phyloP scores from a whole-genome alignment of 192 early-diverging fungal genomes.

The Backusella macrospora region DNA sequence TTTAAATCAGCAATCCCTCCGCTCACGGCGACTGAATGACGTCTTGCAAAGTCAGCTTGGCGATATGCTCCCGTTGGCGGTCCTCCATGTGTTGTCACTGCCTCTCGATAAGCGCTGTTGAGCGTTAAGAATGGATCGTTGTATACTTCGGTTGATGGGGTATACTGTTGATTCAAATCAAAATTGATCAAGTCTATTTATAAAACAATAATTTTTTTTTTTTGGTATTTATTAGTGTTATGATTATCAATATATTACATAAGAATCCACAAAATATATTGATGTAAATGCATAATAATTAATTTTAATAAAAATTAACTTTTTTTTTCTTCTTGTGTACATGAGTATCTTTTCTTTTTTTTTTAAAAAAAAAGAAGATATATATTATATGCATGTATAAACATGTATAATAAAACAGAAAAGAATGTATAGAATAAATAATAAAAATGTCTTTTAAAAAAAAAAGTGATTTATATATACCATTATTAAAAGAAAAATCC shows the following conservation, averaged over 20 bases:
- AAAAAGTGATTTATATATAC: not conserved
- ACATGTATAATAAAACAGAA: no score
- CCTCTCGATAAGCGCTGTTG: not conserved
- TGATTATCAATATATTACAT: not conserved
- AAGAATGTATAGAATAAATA: no score
- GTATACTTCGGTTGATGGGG: slow-evolving; percentile 15
- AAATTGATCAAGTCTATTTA: slow-evolving; percentile 17
- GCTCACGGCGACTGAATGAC: slow-evolving; percentile 4
- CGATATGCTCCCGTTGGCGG: not conserved
- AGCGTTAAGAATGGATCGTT: slow-evolving; percentile 4
- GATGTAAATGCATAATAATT: not conserved
- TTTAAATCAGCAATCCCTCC: slow-evolving; percentile 17
- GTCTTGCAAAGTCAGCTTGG: not conserved
- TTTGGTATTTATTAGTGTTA: not conserved
- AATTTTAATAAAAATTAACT: not conserved
- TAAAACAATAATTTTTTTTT: not conserved
- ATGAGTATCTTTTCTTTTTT: no score
- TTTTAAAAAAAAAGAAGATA: no score
- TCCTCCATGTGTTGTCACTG: no score
- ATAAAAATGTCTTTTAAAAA: no score
- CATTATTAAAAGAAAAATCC: slow-evolving; percentile 10
- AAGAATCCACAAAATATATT: not conserved
- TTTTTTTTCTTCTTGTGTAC: not conserved
- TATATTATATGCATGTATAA: no score
- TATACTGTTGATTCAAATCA: slow-evolving; percentile 1